phyloP scores from a whole-genome alignment of 495 filamentous ascomycete genomes.

The Talaromyces trachyspermus region DNA sequence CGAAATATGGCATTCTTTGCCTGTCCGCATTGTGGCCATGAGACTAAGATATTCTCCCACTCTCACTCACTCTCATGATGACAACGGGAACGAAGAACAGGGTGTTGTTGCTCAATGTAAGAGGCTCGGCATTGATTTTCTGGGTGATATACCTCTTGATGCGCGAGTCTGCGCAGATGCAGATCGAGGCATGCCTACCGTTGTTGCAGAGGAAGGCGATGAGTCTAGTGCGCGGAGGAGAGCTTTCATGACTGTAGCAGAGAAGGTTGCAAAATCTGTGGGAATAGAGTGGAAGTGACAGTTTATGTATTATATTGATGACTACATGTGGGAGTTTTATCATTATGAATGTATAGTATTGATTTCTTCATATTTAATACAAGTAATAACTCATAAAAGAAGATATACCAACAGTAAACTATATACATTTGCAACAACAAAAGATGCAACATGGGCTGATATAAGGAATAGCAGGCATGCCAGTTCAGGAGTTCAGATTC shows the following conservation, averaged over 20 bases:
- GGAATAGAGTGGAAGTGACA: constrained; percentile 22
- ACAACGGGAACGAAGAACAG: constrained; percentile 33
- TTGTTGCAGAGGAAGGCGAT: constrained; percentile 76
- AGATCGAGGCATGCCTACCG: constrained; percentile 81
- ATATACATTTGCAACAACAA: no score
- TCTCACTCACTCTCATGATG: constrained; percentile 21
- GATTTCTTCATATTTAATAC: background rate
- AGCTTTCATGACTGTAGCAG: constrained; percentile 66
- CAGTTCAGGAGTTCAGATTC: background rate
- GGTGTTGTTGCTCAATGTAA: constrained; percentile 49
- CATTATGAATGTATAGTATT: background rate
- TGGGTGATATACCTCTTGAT: constrained; percentile 89
- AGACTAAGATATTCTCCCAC: constrained; percentile 70
- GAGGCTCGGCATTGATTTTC: constrained; percentile 60
- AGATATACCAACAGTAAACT: background rate
- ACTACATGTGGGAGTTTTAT: background rate
- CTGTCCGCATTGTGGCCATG: constrained; percentile 67
- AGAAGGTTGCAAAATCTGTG: constrained; percentile 49
- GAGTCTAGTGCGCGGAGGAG: constrained; percentile 60
- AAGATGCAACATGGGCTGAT: no score
- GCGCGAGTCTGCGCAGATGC: constrained; percentile 81
- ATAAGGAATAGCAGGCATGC: no score
- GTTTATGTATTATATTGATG: background rate
- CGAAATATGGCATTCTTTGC: constrained; percentile 89
- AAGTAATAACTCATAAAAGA: no score